Evolutionary conservation across 2,329 filamentous ascomycete genomes (phyloP), one percentile per base, ranked within the genome.

Genomic region (Aurifilum marmelostoma): DNA sequence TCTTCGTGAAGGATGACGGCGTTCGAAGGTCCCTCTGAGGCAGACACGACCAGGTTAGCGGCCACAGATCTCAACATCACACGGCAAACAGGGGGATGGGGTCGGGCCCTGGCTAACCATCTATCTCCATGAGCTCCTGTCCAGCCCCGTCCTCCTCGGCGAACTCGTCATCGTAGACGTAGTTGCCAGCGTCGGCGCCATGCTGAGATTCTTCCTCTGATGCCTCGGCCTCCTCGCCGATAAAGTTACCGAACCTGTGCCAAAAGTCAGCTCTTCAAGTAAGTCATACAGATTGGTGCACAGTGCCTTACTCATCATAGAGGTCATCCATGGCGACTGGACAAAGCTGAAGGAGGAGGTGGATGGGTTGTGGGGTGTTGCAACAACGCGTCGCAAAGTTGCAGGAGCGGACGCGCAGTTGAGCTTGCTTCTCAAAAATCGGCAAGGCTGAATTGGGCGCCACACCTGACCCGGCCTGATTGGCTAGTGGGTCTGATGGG

Each of bases 1-100:
- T 99, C 96, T 84, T 99, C 96, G 82, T 99, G 96, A 60, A 99
- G 87, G 69, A 99, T 88, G n/a, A 99, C 94, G 65, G 96, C 95
- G 79, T 98, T 99, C 6, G 94, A 97, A 3, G 95, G 92, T 18
- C 92, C 94, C 79, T 93, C 89, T 87, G 73, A 71, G 62, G 68
- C 32, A 69, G 70, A 80, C 80, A 78, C 67, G 18, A 34, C 29
- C 67, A 71, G 32, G 62, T 73, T 54, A 69, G 71, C 63, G n/a
- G 54, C 37, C 9, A 4, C 4, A 34, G 34, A 34, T 71, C 34
- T 32, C 6, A 29, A 34, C 7, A 34, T 8, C 24, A 52, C 34
- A 67, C 67, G 16, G n/a, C 4, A 56, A 43, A 18, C 34, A n/a
- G n/a, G 39, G 32, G 32, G 34, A 8, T 34, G 34, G n/a, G n/a